Conservation (phyloP, 441 rosid genomes). For the Populus hybrid region DNA sequence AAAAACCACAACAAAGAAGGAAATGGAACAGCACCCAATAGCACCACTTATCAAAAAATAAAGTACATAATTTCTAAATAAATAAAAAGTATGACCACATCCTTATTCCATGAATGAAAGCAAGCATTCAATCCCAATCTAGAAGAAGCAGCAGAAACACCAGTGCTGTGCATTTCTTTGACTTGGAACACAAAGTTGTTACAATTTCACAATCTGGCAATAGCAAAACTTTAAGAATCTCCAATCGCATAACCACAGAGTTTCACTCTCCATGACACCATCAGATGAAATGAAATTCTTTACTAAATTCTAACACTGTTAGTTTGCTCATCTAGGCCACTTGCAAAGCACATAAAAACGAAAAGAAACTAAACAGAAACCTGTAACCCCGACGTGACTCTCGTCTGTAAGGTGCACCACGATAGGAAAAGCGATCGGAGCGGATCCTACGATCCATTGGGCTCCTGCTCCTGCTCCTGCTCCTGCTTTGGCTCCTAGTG, state of each 20-base stretch:
- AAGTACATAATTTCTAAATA: background rate
- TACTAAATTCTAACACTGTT: background rate
- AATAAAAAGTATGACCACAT: background rate
- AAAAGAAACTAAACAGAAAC: conserved; percentile 40
- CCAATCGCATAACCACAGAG: background rate
- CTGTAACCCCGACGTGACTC: conserved; percentile 80
- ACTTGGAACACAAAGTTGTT: background rate
- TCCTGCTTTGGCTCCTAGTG: conserved; percentile 50
- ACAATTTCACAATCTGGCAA: background rate
- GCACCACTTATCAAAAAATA: background rate
- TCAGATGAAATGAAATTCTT: conserved; percentile 11
- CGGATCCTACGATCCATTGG: conserved; percentile 88
- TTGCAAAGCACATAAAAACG: conserved; percentile 16
- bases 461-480: conserved; percentile 72
- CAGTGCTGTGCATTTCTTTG: background rate
- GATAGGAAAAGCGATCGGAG: conserved; percentile 68
- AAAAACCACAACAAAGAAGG: background rate
- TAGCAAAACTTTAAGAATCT: background rate
- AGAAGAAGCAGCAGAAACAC: background rate
- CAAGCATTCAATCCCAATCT: background rate
- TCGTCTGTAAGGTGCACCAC: conserved; percentile 82
- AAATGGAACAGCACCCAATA: background rate
- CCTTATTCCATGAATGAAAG: background rate
- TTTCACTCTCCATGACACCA: background rate
- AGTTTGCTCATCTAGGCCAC: conserved; percentile 9